Evolutionary conservation across 208 protist species (phyloP).

Genomic region (Naegleria lovaniensis): DNA sequence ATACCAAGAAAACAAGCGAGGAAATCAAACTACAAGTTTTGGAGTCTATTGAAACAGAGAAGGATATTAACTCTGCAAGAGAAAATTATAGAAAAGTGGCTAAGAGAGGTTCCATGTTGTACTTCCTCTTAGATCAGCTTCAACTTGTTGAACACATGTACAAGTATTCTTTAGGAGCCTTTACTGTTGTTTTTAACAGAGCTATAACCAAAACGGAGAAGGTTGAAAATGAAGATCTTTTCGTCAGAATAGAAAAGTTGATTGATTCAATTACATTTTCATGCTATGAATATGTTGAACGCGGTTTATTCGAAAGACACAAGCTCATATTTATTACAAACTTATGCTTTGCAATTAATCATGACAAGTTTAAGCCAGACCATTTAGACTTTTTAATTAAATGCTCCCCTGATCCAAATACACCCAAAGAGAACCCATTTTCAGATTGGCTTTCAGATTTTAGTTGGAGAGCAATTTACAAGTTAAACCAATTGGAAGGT

Average conservation of each 20-base stretch:
- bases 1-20: slow-evolving; percentile 88
- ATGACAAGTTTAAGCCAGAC: slow-evolving; percentile 67
- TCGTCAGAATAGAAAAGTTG: slow-evolving; percentile 79
- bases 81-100: slow-evolving; percentile 90
- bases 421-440: slow-evolving; percentile 73
- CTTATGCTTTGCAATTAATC: slow-evolving; percentile 84
- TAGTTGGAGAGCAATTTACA: slow-evolving; percentile 80
- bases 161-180: slow-evolving; percentile 93
- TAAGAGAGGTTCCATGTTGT: slow-evolving; percentile 85
- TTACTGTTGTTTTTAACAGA: slow-evolving; percentile 95
- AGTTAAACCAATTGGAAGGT: slow-evolving; percentile 76
- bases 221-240: slow-evolving; percentile 78
- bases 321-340: slow-evolving; percentile 95
- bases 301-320: slow-evolving; percentile 95
- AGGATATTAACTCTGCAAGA: slow-evolving; percentile 85
- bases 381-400: slow-evolving; percentile 88
- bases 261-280: slow-evolving; percentile 83
- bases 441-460: slow-evolving; percentile 78
- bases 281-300: slow-evolving; percentile 88
- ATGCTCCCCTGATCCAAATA: slow-evolving; percentile 73
- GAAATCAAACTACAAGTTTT: slow-evolving; percentile 89
- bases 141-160: slow-evolving; percentile 97
- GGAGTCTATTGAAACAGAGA: slow-evolving; percentile 82
- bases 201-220: slow-evolving; percentile 75
- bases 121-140: slow-evolving; percentile 91